Evolutionary conservation across 257 asterid genomes (phyloP), one percentile per base, ranked within the genome.

Genomic region (Cordia subcordata): DNA sequence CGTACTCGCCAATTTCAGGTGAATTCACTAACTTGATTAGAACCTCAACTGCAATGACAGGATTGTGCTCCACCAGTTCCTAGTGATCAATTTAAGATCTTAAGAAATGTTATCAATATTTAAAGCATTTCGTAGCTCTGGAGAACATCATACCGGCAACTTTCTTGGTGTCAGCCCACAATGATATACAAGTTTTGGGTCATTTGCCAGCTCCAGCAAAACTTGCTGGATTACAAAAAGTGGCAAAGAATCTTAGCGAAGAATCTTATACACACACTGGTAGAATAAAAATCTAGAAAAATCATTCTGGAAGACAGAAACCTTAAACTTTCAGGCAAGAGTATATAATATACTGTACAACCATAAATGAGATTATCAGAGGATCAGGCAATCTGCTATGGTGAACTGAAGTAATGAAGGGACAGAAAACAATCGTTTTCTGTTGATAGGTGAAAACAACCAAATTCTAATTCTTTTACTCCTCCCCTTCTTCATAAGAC

Each of bases 41-140:
- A 64, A 86, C 94, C 82, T 92, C 96, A 61, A 92, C 96, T 11
- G 99, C 99, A 73, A 86, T 84, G 75, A 86, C 78, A 64, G 99
- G 99, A 72, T 88, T 92, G 81, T 92, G 83, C 86, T 92, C 99
- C 75, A 92, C 99, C 37, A 92, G 86, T 65, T 92, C 99, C 96
- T 88, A 82, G 53, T 53, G 33, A 55, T 17, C 35, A 59, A 16
- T 10, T 42, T 13, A 35, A 21, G 37, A 15, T 38, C 9, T 52
- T 20, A 22, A 53, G 33, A 23, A 22, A 21, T 27, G 11, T 53
- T 11, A 17, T 53, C 21, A 70, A n/a, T 11, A 54, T 19, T 19
- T 5, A 58, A 51, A 45, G 57, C 17, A 1, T 3, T 55, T 18
- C 20, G 53, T 18, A 64, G 46, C 52, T 11, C 35, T 59, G 63